phyloP scores from a whole-genome alignment of 2,329 filamentous ascomycete species.

The Dactylellina drechsleri region DNA sequence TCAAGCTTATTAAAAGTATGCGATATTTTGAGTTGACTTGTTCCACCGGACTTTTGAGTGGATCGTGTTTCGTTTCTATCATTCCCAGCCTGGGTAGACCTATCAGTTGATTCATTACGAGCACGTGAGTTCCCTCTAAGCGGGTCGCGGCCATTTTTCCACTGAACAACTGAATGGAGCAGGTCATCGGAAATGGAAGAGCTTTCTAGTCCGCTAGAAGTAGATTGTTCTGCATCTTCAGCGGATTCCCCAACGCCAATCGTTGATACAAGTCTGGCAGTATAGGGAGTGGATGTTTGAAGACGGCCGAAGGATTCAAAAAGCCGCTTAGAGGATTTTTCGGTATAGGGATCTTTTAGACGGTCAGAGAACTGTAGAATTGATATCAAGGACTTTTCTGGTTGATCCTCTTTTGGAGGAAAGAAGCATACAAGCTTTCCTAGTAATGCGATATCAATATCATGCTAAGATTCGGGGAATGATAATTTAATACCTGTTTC shows the following conservation, averaged over 20 bases:
- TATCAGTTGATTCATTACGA: conserved; percentile 48
- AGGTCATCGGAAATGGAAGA: conserved; percentile 45
- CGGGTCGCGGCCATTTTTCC: conserved; percentile 32
- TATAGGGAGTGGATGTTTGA: conserved; percentile 66
- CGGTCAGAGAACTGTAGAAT: conserved; percentile 65
- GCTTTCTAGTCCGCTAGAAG: conserved; percentile 32
- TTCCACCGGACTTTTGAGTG: conserved; percentile 32
- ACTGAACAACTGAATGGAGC: conserved; percentile 30
- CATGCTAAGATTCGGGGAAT: not conserved
- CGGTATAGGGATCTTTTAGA: conserved; percentile 61
- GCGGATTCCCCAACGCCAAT: conserved; percentile 26
- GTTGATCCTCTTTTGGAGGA: conserved; percentile 71
- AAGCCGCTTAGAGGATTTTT: conserved; percentile 63
- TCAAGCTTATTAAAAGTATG: conserved; percentile 34
- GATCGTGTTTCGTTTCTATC: conserved; percentile 40
- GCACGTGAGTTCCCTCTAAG: conserved; percentile 16
- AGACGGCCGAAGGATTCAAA: conserved; percentile 74
- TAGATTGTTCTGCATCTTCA: conserved; percentile 39
- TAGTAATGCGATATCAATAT: conserved; percentile 19
- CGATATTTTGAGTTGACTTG: conserved; percentile 43
- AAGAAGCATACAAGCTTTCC: conserved; percentile 75
- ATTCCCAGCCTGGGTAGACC: conserved; percentile 36
- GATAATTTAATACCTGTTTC: conserved; percentile 41
- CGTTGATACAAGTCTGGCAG: conserved; percentile 56
- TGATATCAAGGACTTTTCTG: conserved; percentile 67